Base-by-base conservation (phyloP, 2,329 filamentous ascomycete genomes). In the Epichloe sp. region DNA sequence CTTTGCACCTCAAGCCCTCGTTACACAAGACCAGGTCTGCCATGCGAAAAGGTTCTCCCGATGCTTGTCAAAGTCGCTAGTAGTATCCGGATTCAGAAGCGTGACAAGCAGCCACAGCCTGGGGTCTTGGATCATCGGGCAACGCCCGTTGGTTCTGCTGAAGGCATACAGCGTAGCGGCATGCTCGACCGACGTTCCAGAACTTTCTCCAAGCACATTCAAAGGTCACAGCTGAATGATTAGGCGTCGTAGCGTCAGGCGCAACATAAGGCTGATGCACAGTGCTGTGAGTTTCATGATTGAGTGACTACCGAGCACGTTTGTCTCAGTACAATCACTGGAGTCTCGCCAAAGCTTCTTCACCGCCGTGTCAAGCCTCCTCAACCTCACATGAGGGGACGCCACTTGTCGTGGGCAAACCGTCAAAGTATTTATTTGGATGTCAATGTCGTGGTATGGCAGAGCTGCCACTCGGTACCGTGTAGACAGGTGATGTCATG, bases 1-100 rank as follows among this genome's bases (percentile, higher is more conserved):
- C 41, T 52, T 35, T 38, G 43, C 51, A 40, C 38, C 34, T 44
- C 26, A 31, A 40, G 31, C 41, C 41, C 14, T 40, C 12, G 51
- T 49, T 41, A 45, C 51, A 53, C 51, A 50, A 50, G 34, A 35
- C 48, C 46, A 42, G 44, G 48, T 48, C 41, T 23, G 48, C 51
- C 51, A 50, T 44, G 51, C 48, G 26, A 44, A 42, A 31, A 38
- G 35, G 44, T 37, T 50, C 44, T 48, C 40, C 38, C 48, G 23
- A 44, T 53, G 51, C 44, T 43, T 47, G 44, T 40, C 51, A 36
- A 47, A 21, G 44, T 53, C 51, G 51, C 51, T 50, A 53, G 44
- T 37, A 45, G 51, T 50, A 47, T 38, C 51, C 48, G 14, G 17
- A 50, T 53, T 45, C 43, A 50, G 51, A 47, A 37, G 37, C 44